phyloP scores from a whole-genome alignment of 2,329 filamentous ascomycete genomes.

The Colletotrichum liaoningense region DNA sequence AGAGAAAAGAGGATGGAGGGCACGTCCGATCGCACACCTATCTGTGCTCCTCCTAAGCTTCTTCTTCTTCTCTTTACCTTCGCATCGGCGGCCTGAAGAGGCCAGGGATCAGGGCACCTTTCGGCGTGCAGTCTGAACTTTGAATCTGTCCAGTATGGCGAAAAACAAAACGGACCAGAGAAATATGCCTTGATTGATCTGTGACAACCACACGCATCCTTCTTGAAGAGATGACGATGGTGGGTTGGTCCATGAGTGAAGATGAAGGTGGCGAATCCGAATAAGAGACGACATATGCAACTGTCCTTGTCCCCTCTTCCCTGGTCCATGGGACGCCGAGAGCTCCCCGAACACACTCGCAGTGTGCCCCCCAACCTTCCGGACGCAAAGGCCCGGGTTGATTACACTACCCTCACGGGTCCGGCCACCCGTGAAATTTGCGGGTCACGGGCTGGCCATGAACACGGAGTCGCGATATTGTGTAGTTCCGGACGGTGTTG shows the following conservation, averaged over 20 bases:
- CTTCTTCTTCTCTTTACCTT: background rate
- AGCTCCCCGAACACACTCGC: background rate
- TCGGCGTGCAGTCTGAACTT: conserved; percentile 28
- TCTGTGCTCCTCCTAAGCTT: background rate
- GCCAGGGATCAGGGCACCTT: conserved; percentile 17
- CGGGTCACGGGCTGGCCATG: background rate
- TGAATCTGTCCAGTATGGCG: conserved; percentile 19
- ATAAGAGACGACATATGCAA: conserved; percentile 27
- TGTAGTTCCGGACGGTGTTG: background rate
- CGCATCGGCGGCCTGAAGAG: conserved; percentile 27
- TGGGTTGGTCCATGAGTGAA: conserved; percentile 19
- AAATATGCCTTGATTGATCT: conserved; percentile 6
- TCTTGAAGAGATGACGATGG: conserved; percentile 4
- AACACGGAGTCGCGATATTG: background rate
- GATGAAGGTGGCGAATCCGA: conserved; percentile 13
- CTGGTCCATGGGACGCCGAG: background rate
- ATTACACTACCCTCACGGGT: background rate
- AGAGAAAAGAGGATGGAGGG: background rate
- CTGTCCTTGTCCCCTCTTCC: background rate
- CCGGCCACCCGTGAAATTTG: background rate
- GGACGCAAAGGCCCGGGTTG: background rate
- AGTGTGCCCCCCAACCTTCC: background rate
- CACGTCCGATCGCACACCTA: conserved; percentile 24
- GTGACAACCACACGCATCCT: background rate
- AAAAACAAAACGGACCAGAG: background rate